Evolutionary conservation across 176 grass and related monocot species (phyloP), one percentile per base, ranked within the genome.

Genomic region (Phoenix roebelenii): DNA sequence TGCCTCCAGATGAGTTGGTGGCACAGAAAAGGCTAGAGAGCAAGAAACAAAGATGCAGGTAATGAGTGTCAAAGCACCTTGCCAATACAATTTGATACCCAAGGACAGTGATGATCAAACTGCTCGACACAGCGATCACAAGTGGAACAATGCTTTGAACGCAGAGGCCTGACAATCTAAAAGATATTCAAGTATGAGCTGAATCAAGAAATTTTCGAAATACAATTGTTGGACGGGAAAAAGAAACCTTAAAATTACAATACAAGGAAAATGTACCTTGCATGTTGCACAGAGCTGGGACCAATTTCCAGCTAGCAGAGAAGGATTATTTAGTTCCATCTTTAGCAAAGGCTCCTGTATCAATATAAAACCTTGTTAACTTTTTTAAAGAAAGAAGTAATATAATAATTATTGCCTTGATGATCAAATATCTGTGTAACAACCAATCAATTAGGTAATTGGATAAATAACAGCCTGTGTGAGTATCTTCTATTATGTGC

Each of bases 61-160:
- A 35, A 35, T 7, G 1, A 35, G 16, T 35, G 4, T 39, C 3
- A 54, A 16, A 44, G 60, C 74, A 92, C 93, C 87, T 98, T 98
- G 77, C 93, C 93, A 30, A 98, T 83, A 71, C 93, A 98, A 92
- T 98, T 98, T 71, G 93, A 98, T 75, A 98, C 76, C 93, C 93
- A 98, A 39, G 93, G 93, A 63, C 93, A 98, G 67, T 98, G 93
- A 88, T 98, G 93, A 64, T 98, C 87, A 85, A 98, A 92, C 76
- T 98, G 93, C 70, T 98, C 88, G 51, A 98, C 93, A 59, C 93
- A 98, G 23, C 88, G 87, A 78, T 98, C 93, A 83, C 93, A 98
- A 71, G 88, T 92, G 66, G 88, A 85, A 23, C 88, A 98, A 79
- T 98, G 93, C 71, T 98, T 98, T 4, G 93, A 91, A 61, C 84